Percentiles rank a stretch among this genome's conserved stretches.
These are phyloP conservation scores for Vanilla planifolia DNA, from an alignment of 106 monocot genomes.

Conservation along the genomic window DNA sequence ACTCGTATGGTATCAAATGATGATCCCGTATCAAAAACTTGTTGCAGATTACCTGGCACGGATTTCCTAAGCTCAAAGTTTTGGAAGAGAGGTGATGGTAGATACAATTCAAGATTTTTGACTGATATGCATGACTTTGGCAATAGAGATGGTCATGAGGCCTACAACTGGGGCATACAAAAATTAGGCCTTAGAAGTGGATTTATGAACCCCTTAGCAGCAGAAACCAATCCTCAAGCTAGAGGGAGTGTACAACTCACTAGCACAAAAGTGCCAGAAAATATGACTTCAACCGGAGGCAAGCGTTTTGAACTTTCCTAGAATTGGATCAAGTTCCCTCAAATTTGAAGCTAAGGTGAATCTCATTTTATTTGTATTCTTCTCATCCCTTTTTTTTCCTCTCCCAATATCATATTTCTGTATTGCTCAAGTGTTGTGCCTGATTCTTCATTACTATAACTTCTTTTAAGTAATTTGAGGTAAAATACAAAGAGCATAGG, in stretches of 20 bases:
- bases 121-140: conserved; percentile 7
- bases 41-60: conserved; percentile 73
- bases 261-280: conserved; percentile 18
- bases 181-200: conserved; percentile 29
- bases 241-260: conserved; percentile 15
- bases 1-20: conserved; percentile 31
- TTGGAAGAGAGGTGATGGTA: conserved; percentile 70
- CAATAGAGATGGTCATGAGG: conserved; percentile 20
- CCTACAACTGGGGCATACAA: conserved; percentile 37
- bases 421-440: too few relatives aligned
- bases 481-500: too few relatives aligned
- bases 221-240: conserved; percentile 39
- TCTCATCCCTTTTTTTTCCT: neutral
- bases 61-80: conserved; percentile 79
- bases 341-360: neutral
- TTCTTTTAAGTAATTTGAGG: too few relatives aligned
- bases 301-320: conserved; percentile 7
- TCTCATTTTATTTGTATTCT: neutral
- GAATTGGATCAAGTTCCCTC: neutral
- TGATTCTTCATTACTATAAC: too few relatives aligned
- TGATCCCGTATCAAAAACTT: conserved; percentile 32
- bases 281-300: neutral
- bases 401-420: too few relatives aligned
- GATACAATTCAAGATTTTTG: conserved; percentile 35
- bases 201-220: conserved; percentile 64